Evolutionary conservation across 495 filamentous ascomycete genomes (phyloP).

Genomic region (Staphylotrichum longicolle): DNA sequence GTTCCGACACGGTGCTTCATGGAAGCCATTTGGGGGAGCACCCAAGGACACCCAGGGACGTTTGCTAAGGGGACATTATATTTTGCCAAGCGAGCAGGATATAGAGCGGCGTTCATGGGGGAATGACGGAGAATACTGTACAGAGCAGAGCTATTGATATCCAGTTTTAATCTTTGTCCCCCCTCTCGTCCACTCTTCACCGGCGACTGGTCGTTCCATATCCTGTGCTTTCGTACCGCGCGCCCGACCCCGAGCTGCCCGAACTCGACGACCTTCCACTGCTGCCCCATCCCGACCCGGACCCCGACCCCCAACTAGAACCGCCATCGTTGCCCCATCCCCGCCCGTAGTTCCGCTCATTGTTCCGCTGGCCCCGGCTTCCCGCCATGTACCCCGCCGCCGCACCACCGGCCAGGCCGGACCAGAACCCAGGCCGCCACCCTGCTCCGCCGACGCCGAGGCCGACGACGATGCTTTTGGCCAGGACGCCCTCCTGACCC

Average conservation of each 20-base stretch:
- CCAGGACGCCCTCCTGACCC: slow-evolving; percentile 25
- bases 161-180: slow-evolving; percentile 14
- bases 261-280: slow-evolving; percentile 31
- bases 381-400: slow-evolving; percentile 69
- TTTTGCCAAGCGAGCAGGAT: slow-evolving; percentile 15
- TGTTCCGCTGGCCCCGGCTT: slow-evolving; percentile 42
- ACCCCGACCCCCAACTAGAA: slow-evolving; percentile 33
- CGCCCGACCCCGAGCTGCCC: slow-evolving; percentile 42
- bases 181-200: slow-evolving; percentile 35
- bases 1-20: slow-evolving; percentile 1
- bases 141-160: slow-evolving; percentile 25
- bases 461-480: slow-evolving; percentile 30
- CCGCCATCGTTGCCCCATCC: slow-evolving; percentile 43
- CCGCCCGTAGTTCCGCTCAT: slow-evolving; percentile 33
- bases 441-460: slow-evolving; percentile 31
- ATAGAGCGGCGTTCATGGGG: slow-evolving; percentile 11
- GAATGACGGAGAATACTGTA: slow-evolving; percentile 3
- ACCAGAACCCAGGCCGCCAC: slow-evolving; percentile 90
- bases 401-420: slow-evolving; percentile 67
- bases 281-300: slow-evolving; percentile 17
- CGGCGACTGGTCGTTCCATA: slow-evolving; percentile 85
- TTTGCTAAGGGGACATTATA: slow-evolving; percentile 1
- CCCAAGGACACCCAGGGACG: too few relatives aligned
- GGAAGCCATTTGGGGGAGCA: not conserved
- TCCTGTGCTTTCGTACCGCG: slow-evolving; percentile 75